Evolutionary conservation across 2,329 filamentous ascomycete genomes (phyloP).

Genomic region (Orbilia javanica): DNA sequence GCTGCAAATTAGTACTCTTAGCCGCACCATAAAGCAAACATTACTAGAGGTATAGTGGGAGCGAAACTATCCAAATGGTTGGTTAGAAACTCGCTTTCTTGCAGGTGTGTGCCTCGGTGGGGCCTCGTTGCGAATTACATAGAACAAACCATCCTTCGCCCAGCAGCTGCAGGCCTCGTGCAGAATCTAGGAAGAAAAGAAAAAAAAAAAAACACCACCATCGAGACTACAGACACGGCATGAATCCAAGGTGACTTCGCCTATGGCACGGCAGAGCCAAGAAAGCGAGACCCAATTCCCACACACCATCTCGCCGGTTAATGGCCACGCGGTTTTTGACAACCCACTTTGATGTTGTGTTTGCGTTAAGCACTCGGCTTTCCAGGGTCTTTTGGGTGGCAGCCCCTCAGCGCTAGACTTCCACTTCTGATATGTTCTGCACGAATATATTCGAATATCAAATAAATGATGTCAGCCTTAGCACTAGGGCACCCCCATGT

Average conservation of each 20-base stretch:
- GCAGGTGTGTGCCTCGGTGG: constrained; percentile 30
- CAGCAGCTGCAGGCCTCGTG: constrained; percentile 15
- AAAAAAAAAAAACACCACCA: too few species aligned
- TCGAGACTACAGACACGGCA: constrained; percentile 39
- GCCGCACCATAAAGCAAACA: constrained; percentile 51
- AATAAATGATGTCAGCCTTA: constrained; percentile 58
- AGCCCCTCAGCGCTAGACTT: constrained; percentile 40
- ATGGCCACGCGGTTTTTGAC: constrained; percentile 58
- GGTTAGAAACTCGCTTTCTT: constrained; percentile 11
- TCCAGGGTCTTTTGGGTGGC: not conserved
- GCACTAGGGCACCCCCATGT: constrained; percentile 43
- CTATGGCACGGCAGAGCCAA: constrained; percentile 34
- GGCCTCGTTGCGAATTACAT: constrained; percentile 31
- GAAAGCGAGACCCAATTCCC: constrained; percentile 24
- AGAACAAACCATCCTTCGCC: constrained; percentile 19
- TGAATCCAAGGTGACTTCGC: constrained; percentile 34
- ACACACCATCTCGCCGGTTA: constrained; percentile 33
- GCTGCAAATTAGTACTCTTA: constrained; percentile 39
- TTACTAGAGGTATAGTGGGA: constrained; percentile 26
- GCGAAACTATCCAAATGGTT: constrained; percentile 15
- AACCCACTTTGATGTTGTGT: constrained; percentile 49
- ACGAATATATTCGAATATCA: constrained; percentile 38
- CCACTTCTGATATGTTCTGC: constrained; percentile 40
- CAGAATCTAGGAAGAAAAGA: constrained; percentile 1
- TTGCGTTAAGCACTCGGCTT: constrained; percentile 51